Conservation (phyloP, 2,329 filamentous ascomycete species). For the Coniochaeta hoffmannii region DNA sequence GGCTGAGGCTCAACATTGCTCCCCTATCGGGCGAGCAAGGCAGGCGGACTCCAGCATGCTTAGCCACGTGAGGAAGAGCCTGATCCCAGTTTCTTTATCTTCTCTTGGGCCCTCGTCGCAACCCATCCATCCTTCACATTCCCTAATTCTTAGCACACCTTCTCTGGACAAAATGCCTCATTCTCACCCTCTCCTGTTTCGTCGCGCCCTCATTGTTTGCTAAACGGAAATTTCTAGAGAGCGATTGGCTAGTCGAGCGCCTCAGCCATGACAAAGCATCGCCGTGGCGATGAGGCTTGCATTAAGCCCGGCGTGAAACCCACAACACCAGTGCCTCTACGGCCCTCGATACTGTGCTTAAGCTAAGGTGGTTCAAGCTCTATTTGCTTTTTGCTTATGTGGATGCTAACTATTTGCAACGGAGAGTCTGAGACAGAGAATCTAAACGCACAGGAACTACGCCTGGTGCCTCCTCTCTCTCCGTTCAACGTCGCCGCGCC, state of each 20-base stretch:
- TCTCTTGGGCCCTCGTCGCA: no score
- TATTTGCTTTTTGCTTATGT: not conserved
- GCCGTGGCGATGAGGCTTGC: not conserved
- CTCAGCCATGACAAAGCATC: not conserved
- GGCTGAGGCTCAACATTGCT: no score
- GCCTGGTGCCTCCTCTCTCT: not conserved
- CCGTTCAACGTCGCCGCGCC: not conserved
- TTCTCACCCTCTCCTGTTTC: no score
- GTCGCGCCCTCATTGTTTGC: not conserved
- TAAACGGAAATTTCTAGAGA: not conserved
- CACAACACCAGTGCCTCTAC: not conserved
- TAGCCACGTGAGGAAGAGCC: no score
- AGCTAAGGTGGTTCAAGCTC: not conserved
- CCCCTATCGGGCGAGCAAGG: no score
- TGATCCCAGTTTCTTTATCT: no score
- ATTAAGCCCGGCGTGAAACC: not conserved
- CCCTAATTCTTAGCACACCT: no score
- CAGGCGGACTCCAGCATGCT: no score
- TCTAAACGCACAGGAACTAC: not conserved
- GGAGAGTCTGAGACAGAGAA: not conserved
- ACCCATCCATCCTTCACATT: no score
- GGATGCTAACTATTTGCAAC: not conserved
- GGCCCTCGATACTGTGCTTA: not conserved
- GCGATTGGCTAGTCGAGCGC: not conserved
- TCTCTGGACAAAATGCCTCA: no score